phyloP scores from a whole-genome alignment of 306 rosid genomes.

The Glycine soja region DNA sequence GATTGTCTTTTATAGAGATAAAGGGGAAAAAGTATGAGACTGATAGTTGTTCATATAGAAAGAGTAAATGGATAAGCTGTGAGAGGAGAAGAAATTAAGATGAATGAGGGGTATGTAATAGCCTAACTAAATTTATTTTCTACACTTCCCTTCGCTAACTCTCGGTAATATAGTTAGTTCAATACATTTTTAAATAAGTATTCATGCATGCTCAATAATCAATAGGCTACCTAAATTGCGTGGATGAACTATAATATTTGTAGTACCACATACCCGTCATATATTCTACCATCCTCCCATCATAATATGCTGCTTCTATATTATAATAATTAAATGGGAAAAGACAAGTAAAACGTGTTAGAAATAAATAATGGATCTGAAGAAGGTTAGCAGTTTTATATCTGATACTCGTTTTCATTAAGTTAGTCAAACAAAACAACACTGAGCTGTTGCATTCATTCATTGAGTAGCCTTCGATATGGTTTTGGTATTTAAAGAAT shows the following conservation, averaged over 20 bases:
- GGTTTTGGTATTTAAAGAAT: background rate
- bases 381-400: background rate
- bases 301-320: background rate
- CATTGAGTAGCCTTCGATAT: background rate
- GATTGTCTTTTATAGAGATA: background rate
- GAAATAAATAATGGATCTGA: background rate
- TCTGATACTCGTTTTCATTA: background rate
- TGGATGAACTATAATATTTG: conserved; percentile 61
- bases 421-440: conserved; percentile 11
- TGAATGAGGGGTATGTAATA: background rate
- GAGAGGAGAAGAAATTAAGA: background rate
- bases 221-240: conserved; percentile 40
- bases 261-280: conserved; percentile 47
- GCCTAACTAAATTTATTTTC: conserved; percentile 23
- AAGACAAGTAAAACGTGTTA: background rate
- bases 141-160: conserved; percentile 33
- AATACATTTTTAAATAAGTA: background rate
- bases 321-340: background rate
- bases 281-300: conserved; percentile 55
- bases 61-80: no score
- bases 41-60: background rate
- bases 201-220: background rate
- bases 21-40: background rate
- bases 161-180: background rate
- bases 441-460: background rate